Percentiles rank a stretch among this genome's conserved stretches.
Evolutionary conservation across 345 rosid species (phyloP).

Genomic region (Eucalyptus tenuipes): DNA sequence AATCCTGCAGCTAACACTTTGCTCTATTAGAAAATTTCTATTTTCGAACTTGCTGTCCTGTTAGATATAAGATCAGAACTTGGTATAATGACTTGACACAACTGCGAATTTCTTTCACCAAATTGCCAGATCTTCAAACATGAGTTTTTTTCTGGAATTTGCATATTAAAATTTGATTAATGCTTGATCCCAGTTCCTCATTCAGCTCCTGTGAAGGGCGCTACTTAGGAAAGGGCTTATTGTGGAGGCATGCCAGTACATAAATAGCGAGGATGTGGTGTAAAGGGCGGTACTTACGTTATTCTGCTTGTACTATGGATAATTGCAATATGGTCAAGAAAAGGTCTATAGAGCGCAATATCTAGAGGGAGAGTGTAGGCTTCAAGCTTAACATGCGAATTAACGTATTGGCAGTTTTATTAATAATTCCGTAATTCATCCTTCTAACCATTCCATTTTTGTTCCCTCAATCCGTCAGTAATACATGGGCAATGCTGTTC

Average conservation of each 20-base stretch:
- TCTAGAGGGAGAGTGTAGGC: no score
- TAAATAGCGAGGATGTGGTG: background rate
- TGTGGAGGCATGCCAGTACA: background rate
- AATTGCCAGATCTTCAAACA: background rate
- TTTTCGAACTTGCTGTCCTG: background rate
- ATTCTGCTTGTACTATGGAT: no score
- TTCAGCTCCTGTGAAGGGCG: background rate
- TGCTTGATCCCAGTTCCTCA: background rate
- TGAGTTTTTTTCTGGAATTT: background rate
- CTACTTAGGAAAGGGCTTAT: background rate
- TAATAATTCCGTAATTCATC: background rate
- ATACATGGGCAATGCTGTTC: background rate
- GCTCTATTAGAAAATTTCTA: background rate
- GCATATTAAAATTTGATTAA: background rate
- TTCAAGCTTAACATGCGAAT: no score
- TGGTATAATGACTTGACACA: background rate
- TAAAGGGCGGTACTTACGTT: background rate
- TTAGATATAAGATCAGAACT: background rate
- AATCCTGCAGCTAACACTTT: background rate
- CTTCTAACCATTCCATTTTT: background rate
- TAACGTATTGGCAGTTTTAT: no score
- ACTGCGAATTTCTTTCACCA: background rate
- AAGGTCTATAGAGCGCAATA: no score
- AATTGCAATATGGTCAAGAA: no score
- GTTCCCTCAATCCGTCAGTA: background rate